phyloP scores from a whole-genome alignment of 2,329 filamentous ascomycete genomes.

The Diaporthe humulicola region DNA sequence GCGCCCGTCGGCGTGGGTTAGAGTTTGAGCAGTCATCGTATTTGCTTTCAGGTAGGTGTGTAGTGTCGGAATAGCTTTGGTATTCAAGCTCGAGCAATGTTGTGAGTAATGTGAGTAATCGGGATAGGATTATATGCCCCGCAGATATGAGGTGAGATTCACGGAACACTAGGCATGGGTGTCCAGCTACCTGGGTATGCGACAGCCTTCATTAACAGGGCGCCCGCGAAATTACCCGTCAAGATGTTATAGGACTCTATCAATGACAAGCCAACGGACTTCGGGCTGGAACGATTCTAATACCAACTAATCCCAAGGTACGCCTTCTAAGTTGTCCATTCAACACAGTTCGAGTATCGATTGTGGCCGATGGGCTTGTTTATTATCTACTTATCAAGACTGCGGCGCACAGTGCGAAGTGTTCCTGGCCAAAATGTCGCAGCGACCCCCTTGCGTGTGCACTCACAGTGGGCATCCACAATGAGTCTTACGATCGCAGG shows the following conservation, averaged over 20 bases:
- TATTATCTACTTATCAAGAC: no score
- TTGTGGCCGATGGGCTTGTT: no score
- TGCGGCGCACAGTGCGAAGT: no score
- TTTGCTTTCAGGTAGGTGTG: not conserved
- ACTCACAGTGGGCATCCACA: no score
- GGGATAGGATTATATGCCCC: not conserved
- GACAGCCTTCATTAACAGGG: not conserved
- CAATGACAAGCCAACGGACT: not conserved
- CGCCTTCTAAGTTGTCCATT: no score
- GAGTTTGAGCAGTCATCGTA: conserved; percentile 28
- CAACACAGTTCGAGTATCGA: not conserved
- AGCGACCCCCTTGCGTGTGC: no score
- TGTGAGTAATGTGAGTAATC: not conserved
- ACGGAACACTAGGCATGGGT: not conserved
- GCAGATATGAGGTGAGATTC: conserved; percentile 19
- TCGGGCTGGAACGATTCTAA: not conserved
- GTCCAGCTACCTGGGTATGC: not conserved
- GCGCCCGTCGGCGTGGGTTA: conserved; percentile 35
- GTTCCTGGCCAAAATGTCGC: no score
- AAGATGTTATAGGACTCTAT: not conserved
- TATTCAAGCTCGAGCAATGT: not conserved
- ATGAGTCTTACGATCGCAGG: no score
- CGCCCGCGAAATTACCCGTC: not conserved
- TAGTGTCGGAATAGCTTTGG: not conserved
- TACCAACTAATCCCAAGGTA: not conserved